Conservation (phyloP, 495 filamentous ascomycete genomes). For the Darksidea phi region DNA sequence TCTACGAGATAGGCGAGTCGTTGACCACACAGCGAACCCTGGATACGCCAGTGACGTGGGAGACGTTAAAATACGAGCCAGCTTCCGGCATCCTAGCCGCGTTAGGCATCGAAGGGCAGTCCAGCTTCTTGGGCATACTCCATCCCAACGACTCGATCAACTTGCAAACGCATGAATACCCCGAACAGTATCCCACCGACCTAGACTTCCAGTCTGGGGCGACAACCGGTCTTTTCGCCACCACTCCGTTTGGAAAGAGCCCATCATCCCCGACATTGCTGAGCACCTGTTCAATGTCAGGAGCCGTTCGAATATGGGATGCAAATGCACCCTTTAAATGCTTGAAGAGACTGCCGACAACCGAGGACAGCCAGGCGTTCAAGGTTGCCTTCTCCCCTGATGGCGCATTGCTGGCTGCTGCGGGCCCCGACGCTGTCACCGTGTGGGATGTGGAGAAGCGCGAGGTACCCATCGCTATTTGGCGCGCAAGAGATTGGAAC, state of each 20-base stretch:
- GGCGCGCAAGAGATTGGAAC: conserved; percentile 33
- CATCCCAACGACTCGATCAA: conserved; percentile 17
- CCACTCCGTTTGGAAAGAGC: neutral
- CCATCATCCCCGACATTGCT: conserved; percentile 15
- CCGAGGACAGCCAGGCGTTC: conserved; percentile 6
- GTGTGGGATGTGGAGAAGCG: conserved; percentile 24
- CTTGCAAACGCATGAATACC: conserved; percentile 21
- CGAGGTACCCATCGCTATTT: conserved; percentile 13
- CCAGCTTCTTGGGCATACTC: conserved; percentile 24
- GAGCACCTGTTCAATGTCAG: conserved; percentile 18
- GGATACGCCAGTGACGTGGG: conserved; percentile 23
- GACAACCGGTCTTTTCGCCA: neutral
- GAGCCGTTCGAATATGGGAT: conserved; percentile 26
- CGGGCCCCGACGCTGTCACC: conserved; percentile 21
- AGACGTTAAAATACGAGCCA: conserved; percentile 34
- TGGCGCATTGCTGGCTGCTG: conserved; percentile 14
- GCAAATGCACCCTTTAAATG: conserved; percentile 23
- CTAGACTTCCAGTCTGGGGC: conserved; percentile 23
- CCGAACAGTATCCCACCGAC: conserved; percentile 21
- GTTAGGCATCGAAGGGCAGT: conserved; percentile 21
- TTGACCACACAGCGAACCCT: conserved; percentile 4
- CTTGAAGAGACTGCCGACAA: conserved; percentile 10
- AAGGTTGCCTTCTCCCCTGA: conserved; percentile 25
- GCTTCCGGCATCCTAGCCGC: conserved; percentile 31
- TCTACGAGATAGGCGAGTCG: conserved; percentile 18